Evolutionary conservation across 306 rosid genomes (phyloP), one percentile per base, ranked within the genome.

Genomic region (Sphenostylis stenocarpa): DNA sequence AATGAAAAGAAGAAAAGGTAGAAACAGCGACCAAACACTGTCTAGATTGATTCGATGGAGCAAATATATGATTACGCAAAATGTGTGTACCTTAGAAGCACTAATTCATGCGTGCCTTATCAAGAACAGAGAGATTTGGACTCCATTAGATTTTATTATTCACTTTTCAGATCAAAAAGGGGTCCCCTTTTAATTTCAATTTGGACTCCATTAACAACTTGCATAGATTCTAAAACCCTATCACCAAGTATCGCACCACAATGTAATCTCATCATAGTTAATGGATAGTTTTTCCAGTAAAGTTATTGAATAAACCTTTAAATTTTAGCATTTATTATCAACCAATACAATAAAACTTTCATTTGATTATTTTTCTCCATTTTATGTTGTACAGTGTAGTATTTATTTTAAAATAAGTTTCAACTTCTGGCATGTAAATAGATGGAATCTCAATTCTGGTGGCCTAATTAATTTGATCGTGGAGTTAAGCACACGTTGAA

Each of bases 101-200:
- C 52, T 36, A 36, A 21, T 13, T 36, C 24, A 36, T 36, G 76
- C 7, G 65, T 21, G 12, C 65, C 76, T 71, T 71, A 53, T 71
- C 76, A 53, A 19, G 51, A 71, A 71, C 65, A 71, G 51, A 19
- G 56, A 16, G 41, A 72, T 72, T 72, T 56, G 21, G 55, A 28
- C 4, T 14, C 17, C 28, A 11, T 0, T 19, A 12, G 8, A 33
- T 20, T 70, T 70, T 51, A 13, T 33, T 19, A 33, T 51, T 51
- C 33, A 31, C 48, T 70, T 70, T 70, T 51, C 7, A 6, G 76
- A 33, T 49, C 12, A 38, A 49, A 70, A 70, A 55, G 5, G 39
- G n/a, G 4, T 53, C 17, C 11, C 66, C 34, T 73, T 41, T 33
- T 33, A 16, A 16, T 39, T 39, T 56, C 11, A 56, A 16, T 39